A percentile compares a stretch with the other conserved stretches of the same genome.
Conservation (phyloP, 2,329 filamentous ascomycete species). For the Blumeriella jaapii region DNA sequence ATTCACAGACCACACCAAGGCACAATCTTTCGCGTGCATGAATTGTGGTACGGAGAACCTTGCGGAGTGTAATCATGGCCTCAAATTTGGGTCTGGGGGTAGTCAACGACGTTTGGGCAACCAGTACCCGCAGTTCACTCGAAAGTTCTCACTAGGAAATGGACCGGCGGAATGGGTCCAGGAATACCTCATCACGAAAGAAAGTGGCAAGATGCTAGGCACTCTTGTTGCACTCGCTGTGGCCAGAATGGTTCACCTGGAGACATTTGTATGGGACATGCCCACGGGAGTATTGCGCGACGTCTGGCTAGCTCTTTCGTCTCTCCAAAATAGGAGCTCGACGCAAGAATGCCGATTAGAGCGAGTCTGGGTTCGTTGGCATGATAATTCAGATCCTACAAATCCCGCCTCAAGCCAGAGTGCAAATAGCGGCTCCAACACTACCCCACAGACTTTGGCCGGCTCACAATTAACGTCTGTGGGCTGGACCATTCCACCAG, state of each 20-base stretch:
- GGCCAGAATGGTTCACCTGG: slow-evolving; percentile 71
- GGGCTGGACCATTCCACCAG: slow-evolving; percentile 28
- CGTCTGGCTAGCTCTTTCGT: slow-evolving; percentile 69
- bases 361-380: slow-evolving; percentile 71
- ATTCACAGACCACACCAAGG: slow-evolving; percentile 29
- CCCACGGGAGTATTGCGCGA: slow-evolving; percentile 72
- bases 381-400: slow-evolving; percentile 47
- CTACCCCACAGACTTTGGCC: slow-evolving; percentile 22
- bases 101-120: slow-evolving; percentile 46
- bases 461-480: slow-evolving; percentile 33
- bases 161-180: slow-evolving; percentile 67
- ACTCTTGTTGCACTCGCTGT: slow-evolving; percentile 69
- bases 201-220: slow-evolving; percentile 80
- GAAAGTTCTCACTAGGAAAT: slow-evolving; percentile 78
- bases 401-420: slow-evolving; percentile 20
- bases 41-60: slow-evolving; percentile 25
- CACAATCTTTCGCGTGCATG: slow-evolving; percentile 22
- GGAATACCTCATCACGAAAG: slow-evolving; percentile 72
- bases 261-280: slow-evolving; percentile 83
- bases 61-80: slow-evolving; percentile 19
- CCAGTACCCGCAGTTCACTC: slow-evolving; percentile 66
- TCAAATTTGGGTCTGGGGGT: slow-evolving; percentile 9
- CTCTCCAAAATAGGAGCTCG: slow-evolving; percentile 45
- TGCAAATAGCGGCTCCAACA: slow-evolving; percentile 13
- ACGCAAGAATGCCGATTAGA: slow-evolving; percentile 56